Conservation (phyloP, 2,329 filamentous ascomycete species). For the Calycina marina region DNA sequence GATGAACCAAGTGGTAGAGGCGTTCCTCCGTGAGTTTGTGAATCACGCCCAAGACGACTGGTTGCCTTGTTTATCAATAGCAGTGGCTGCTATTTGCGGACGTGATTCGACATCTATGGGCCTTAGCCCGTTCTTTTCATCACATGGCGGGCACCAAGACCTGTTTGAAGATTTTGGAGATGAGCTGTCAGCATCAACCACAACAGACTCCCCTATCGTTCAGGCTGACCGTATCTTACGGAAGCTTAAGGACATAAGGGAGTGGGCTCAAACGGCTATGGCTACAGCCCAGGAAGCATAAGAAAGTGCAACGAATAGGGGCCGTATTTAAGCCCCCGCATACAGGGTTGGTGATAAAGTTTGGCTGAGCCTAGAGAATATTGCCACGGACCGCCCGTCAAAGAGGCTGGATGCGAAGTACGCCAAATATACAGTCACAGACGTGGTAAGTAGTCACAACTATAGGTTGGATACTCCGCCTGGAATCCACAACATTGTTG, state of each 20-base stretch:
- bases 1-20: background rate
- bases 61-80: background rate
- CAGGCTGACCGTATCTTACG: background rate
- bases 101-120: background rate
- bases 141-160: background rate
- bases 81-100: background rate
- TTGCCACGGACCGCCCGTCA: too few species aligned
- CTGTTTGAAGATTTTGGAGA: background rate
- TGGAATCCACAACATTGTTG: too few species aligned
- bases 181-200: background rate
- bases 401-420: too few species aligned
- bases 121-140: background rate
- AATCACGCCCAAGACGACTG: background rate
- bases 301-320: background rate
- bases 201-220: background rate
- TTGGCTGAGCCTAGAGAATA: too few species aligned
- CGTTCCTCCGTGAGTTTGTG: too few species aligned
- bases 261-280: background rate
- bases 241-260: background rate
- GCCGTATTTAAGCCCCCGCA: background rate
- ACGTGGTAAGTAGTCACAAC: too few species aligned
- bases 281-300: background rate
- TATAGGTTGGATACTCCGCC: too few species aligned
- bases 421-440: too few species aligned
- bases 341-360: too few species aligned